phyloP scores from a whole-genome alignment of 441 rosid genomes.

The Arabidopsis lyrata region DNA sequence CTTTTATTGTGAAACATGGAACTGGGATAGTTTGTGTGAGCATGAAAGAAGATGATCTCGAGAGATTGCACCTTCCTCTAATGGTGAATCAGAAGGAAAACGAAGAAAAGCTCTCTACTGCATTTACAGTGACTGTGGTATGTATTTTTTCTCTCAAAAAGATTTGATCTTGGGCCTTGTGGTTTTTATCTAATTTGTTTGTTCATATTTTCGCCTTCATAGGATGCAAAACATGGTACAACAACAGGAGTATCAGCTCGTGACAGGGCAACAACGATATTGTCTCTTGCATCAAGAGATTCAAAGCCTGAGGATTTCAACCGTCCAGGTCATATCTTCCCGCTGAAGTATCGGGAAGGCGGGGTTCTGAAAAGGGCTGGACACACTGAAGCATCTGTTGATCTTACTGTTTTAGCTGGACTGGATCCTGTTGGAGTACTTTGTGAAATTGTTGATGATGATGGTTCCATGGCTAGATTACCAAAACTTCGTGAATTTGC shows the following conservation, averaged over 20 bases:
- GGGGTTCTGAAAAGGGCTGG: slow-evolving; percentile 98
- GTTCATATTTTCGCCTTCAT: slow-evolving; percentile 12
- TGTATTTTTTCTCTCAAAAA: slow-evolving; percentile 33
- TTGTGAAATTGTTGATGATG: slow-evolving; percentile 76
- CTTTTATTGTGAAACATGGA: slow-evolving; percentile 91
- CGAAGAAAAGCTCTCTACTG: slow-evolving; percentile 85
- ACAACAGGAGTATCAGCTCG: slow-evolving; percentile 94
- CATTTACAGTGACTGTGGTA: slow-evolving; percentile 97
- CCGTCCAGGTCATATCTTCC: slow-evolving; percentile 95
- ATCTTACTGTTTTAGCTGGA: slow-evolving; percentile 90
- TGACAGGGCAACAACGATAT: slow-evolving; percentile 85
- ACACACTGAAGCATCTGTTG: slow-evolving; percentile 98
- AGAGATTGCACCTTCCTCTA: slow-evolving; percentile 84
- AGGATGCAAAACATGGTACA: slow-evolving; percentile 97
- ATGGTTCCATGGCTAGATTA: slow-evolving; percentile 79
- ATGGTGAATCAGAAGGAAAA: slow-evolving; percentile 86
- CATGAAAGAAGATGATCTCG: slow-evolving; percentile 81
- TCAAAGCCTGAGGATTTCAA: slow-evolving; percentile 94
- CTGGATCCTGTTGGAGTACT: slow-evolving; percentile 74
- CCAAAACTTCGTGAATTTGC: slow-evolving; percentile 77
- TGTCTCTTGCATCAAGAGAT: slow-evolving; percentile 79
- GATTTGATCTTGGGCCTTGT: background rate
- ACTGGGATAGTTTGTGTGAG: slow-evolving; percentile 95
- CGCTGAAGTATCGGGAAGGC: slow-evolving; percentile 85
- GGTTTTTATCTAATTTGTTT: background rate